Conservation (phyloP, 805 yeast genomes). For the Ogataea saltuana region DNA sequence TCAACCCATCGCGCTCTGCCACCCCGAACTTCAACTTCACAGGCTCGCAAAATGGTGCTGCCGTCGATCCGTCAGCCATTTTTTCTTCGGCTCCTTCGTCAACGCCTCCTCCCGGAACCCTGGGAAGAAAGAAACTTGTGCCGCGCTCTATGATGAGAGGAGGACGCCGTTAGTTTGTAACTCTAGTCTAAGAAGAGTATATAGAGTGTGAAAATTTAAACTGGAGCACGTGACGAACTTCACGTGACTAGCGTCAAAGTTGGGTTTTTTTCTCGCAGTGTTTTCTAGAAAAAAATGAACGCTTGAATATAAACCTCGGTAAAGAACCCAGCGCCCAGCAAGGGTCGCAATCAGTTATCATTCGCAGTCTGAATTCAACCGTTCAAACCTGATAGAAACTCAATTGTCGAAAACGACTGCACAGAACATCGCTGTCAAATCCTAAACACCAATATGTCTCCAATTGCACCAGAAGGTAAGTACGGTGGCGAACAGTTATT, state of each 20-base stretch:
- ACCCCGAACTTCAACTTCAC: constrained; percentile 37
- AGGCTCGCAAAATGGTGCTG: constrained; percentile 25
- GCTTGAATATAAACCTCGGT: not conserved
- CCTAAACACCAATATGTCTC: constrained; percentile 22
- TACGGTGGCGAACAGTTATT: constrained; percentile 4
- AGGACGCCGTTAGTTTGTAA: constrained; percentile 18
- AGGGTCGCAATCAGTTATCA: not conserved
- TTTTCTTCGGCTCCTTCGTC: constrained; percentile 27
- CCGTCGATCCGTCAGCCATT: constrained; percentile 32
- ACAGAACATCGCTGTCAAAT: no score
- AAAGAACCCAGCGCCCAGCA: no score
- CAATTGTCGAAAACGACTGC: no score
- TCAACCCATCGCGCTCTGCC: constrained; percentile 30
- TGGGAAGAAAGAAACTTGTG: constrained; percentile 20
- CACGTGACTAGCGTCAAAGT: not conserved
- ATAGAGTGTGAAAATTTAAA: no score
- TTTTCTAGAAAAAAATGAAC: constrained; percentile 4
- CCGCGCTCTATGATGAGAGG: constrained; percentile 26
- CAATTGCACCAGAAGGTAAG: constrained; percentile 38
- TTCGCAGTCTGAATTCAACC: no score
- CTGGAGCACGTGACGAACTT: not conserved
- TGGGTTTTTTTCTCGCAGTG: not conserved
- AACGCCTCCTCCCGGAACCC: constrained; percentile 24
- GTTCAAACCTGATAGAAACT: no score
- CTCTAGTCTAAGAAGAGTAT: not conserved